These are phyloP conservation scores for Papiliotrema laurentii DNA, from an alignment of 1,284 basidiomycete genomes.

Conservation along the genomic window DNA sequence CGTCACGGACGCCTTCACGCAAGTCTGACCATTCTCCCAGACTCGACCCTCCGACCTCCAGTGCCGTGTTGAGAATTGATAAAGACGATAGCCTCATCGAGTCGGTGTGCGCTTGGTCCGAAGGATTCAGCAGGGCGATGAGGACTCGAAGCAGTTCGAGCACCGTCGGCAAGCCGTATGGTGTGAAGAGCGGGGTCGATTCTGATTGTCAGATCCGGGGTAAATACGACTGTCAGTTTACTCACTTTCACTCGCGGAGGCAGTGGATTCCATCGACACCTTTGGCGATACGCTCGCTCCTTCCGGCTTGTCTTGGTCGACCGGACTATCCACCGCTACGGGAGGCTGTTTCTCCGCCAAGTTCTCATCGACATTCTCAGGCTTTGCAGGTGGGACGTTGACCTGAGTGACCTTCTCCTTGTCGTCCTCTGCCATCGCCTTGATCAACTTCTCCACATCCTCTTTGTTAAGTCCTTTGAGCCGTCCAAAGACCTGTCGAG, in stretches of 20 bases:
- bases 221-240: no score
- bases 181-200: slow-evolving; percentile 30
- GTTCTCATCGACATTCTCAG: slow-evolving; percentile 8
- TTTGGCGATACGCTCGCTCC: background rate
- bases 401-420: slow-evolving; percentile 5
- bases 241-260: slow-evolving; percentile 7
- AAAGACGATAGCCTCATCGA: slow-evolving; percentile 89
- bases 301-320: background rate
- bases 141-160: slow-evolving; percentile 90
- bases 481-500: slow-evolving; percentile 72
- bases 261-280: slow-evolving; percentile 24
- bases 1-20: slow-evolving; percentile 56
- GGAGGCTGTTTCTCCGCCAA: background rate
- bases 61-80: slow-evolving; percentile 79
- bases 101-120: slow-evolving; percentile 91
- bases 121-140: slow-evolving; percentile 90
- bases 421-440: slow-evolving; percentile 20
- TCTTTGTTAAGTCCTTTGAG: slow-evolving; percentile 57
- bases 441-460: slow-evolving; percentile 37
- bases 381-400: slow-evolving; percentile 15
- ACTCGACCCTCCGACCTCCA: slow-evolving; percentile 75
- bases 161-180: slow-evolving; percentile 87
- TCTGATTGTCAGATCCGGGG: slow-evolving; percentile 3
- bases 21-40: slow-evolving; percentile 60
- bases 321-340: background rate